A percentile compares a stretch with the other conserved stretches of the same genome.
Conservation (phyloP, 2,329 filamentous ascomycete genomes). For the Hansfordia pulvinata region DNA sequence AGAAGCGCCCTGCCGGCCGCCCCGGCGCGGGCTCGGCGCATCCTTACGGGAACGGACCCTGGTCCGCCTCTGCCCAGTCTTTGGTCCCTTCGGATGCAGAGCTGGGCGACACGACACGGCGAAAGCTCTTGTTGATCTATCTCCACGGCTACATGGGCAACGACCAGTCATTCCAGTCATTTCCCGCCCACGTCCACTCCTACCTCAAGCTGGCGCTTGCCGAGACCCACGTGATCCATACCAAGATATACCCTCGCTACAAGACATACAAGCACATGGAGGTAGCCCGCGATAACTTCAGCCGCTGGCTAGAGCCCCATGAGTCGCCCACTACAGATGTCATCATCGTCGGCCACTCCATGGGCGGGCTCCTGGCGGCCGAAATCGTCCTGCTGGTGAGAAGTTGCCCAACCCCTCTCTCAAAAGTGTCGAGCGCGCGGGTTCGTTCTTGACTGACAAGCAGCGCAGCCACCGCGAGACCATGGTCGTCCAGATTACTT, state of each 20-base stretch:
- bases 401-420: slow-evolving; percentile 8
- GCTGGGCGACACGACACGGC: slow-evolving; percentile 20
- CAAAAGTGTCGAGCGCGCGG: too few relatives aligned
- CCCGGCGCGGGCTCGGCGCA: too few relatives aligned
- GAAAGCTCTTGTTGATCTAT: slow-evolving; percentile 62
- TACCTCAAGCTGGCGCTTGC: slow-evolving; percentile 52
- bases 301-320: slow-evolving; percentile 67
- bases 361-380: slow-evolving; percentile 73
- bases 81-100: slow-evolving; percentile 15
- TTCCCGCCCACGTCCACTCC: slow-evolving; percentile 77
- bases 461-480: slow-evolving; percentile 10
- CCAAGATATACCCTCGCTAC: slow-evolving; percentile 74
- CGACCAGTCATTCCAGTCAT: slow-evolving; percentile 75
- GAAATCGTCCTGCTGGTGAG: slow-evolving; percentile 58
- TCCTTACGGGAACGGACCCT: too few relatives aligned
- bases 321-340: slow-evolving; percentile 64
- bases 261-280: slow-evolving; percentile 60
- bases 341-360: slow-evolving; percentile 74
- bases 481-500: slow-evolving; percentile 24
- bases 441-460: too few relatives aligned
- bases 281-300: slow-evolving; percentile 71
- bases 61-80: slow-evolving; percentile 32
- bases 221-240: slow-evolving; percentile 69
- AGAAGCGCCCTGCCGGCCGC: too few relatives aligned
- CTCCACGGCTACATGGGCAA: slow-evolving; percentile 87